Evolutionary conservation across 108 stramenopile genomes (phyloP), one percentile per base, ranked within the genome.

Genomic region (Nitzschia sp.): DNA sequence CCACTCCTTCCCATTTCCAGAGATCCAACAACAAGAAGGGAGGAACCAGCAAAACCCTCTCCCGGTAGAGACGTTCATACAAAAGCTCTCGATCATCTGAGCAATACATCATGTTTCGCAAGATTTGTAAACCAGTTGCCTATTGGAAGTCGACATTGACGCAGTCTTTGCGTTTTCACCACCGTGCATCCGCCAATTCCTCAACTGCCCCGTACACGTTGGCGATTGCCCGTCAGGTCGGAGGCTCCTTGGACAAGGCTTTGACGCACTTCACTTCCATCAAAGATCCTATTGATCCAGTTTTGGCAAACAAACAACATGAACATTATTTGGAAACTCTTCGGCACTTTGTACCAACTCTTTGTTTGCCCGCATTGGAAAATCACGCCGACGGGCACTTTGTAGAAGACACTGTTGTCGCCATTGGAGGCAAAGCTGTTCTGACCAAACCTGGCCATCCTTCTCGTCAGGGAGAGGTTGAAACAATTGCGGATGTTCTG

Each of bases 321-420:
- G 65, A 64, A 17, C 19, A 40, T 14, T 86, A 89, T 56, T 51
- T 84, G n/a, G 10, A 50, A 14, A 50, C 54, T 2, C 53, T 89
- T 26, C 72, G 83, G 10, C 22, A 19, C 1, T 68, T 71, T 46
- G 38, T 82, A 34, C 86, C 86, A 0, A 82, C 72, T 0, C 25
- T 85, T 8, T 76, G 60, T 22, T 65, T 85, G 24, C 84, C 85
- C 7, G 58, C 76, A 2, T 17, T 83, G n/a, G 77, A 85, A 22
- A 22, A 73, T 6, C 61, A 79, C 66, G 84, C 89, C 8, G 89
- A 90, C 64, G 80, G 72, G 29, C 24, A 74, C n/a, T 90, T 90
- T 73, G 84, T 90, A n/a, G 89, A 90, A 76, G 89, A 90, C 64
- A 80, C 81, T 7, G 83, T 78, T 1, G 80, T 87, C 0, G 84